Base-by-base conservation (phyloP, 768 basidiomycete species). In the Rubroboletus satanas region DNA sequence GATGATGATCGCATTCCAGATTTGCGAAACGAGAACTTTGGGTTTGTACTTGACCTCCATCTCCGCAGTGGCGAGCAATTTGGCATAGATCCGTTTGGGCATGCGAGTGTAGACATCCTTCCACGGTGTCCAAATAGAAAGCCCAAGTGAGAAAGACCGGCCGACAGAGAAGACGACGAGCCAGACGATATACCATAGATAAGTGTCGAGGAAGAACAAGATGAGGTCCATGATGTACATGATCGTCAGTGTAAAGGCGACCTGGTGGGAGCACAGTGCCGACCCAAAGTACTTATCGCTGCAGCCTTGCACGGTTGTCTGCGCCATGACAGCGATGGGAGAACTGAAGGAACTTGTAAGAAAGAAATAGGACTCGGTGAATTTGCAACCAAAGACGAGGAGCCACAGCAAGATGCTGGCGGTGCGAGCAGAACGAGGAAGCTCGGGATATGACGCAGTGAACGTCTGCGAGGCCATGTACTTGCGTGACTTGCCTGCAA, bases 1-100 rank as follows among this genome's bases (percentile, higher is more conserved):
- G 59, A 99, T 99, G 72, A 99, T 96, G 73, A 98, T 81, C 43
- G 97, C 97, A 71, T 99, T 99, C 97, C 97, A 99, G 31, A 99
- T 88, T 75, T 99, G 97, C 18, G 95, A 98, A 38, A 99, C 97
- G 31, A 99, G 82, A 51, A 99, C 93, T 80, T 99, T 99, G 54
- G 97, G 97, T 74, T 98, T 98, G 78, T 98, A 99, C 74, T 98
- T 98, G 73, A 97, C 85, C 70, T 99, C 97, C 97, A 98, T 98
- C 67, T 98, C 96, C 2, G 81, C 84, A 0, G 96, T 98, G 18
- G 97, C 93, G 52, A 99, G 76, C 31, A 99, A 74, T 77, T 99
- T 99, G 60, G 96, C 94, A 71, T 97, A 99, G 58, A 99, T 98
- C 43, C 97, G 82, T 79, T 98, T 99, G 8, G 97, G 97, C 65